Conservation (phyloP, 768 basidiomycete genomes). For the Lactarius pseudohatsudake region DNA sequence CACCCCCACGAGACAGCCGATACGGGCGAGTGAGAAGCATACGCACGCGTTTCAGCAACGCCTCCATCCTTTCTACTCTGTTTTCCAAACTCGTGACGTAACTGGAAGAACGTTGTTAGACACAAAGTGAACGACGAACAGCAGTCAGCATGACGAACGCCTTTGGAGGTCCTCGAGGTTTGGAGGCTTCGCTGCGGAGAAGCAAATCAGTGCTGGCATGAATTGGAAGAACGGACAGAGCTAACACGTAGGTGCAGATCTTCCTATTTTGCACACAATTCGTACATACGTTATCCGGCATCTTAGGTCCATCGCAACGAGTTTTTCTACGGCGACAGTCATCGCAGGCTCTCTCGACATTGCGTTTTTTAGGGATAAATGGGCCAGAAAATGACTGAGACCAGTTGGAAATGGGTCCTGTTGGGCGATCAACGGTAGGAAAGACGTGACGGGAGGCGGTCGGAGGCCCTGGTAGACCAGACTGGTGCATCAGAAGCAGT, state of each 20-base stretch:
- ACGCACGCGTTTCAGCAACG: constrained; percentile 39
- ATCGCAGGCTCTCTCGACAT: constrained; percentile 39
- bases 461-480: constrained; percentile 12
- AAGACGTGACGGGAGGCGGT: constrained; percentile 16
- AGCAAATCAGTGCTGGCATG: neutral
- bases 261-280: constrained; percentile 38
- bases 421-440: neutral
- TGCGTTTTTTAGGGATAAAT: constrained; percentile 36
- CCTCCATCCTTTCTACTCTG: constrained; percentile 40
- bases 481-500: constrained; percentile 14
- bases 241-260: constrained; percentile 40
- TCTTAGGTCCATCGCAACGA: constrained; percentile 37
- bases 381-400: constrained; percentile 23
- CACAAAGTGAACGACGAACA: neutral
- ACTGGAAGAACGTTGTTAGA: constrained; percentile 27
- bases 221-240: neutral
- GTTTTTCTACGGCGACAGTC: constrained; percentile 38
- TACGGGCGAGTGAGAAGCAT: constrained; percentile 7
- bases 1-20: neutral
- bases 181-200: constrained; percentile 37
- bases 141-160: constrained; percentile 34
- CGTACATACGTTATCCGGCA: constrained; percentile 39
- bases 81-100: constrained; percentile 40
- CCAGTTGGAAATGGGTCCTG: constrained; percentile 9
- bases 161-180: constrained; percentile 42